A percentile compares a stretch with the other conserved stretches of the same genome.
Evolutionary conservation across 331 rosid genomes (phyloP).

Genomic region (Quercus lobata): DNA sequence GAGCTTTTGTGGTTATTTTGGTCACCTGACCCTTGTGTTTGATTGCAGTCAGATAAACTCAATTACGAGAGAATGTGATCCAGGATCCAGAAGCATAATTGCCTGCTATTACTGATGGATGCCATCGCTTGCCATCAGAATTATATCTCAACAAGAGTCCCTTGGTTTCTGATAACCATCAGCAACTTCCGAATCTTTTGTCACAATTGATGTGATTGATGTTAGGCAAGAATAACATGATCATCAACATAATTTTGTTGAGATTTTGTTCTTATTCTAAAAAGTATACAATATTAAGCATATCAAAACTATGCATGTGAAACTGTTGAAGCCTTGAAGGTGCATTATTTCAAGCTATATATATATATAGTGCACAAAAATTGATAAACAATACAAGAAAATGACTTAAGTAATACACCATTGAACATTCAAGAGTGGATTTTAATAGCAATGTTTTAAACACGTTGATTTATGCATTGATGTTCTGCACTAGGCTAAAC

Average conservation of each 20-base stretch:
- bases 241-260: neutral
- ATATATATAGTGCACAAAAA: too few species aligned
- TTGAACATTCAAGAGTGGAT: too few species aligned
- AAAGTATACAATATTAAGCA: neutral
- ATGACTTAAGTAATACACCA: too few species aligned
- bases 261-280: neutral
- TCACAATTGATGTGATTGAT: neutral
- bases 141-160: neutral
- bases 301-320: neutral
- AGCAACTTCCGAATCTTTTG: conserved; percentile 1
- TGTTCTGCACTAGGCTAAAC: too few species aligned
- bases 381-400: too few species aligned
- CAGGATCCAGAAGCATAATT: neutral
- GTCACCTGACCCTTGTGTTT: conserved; percentile 1
- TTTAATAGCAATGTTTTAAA: too few species aligned
- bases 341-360: too few species aligned
- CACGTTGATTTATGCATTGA: too few species aligned
- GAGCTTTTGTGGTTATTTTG: neutral
- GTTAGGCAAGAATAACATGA: neutral
- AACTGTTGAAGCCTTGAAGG: too few species aligned
- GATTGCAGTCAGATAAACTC: conserved; percentile 92
- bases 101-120: neutral
- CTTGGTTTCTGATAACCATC: conserved; percentile 8
- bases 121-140: neutral
- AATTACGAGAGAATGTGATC: conserved; percentile 74